phyloP scores from a whole-genome alignment of 192 early-diverging fungal genomes.

The Pilaira anomala region DNA sequence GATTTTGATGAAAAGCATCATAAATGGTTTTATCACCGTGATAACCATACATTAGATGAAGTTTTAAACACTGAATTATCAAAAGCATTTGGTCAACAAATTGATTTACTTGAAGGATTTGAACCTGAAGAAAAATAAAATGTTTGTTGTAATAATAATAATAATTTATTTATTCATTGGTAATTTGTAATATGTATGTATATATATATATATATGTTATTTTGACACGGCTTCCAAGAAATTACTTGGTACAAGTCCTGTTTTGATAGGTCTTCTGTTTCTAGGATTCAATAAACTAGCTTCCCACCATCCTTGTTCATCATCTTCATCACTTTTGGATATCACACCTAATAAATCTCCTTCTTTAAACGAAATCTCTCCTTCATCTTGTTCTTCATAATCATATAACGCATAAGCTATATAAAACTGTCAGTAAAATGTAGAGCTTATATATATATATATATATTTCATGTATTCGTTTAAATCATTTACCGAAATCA shows the following conservation, averaged over 20 bases:
- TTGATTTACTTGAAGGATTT: slow-evolving; percentile 41
- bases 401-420: slow-evolving; percentile 25
- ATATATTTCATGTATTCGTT: too few relatives aligned
- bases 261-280: not conserved
- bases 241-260: slow-evolving; percentile 8
- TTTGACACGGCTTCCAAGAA: not conserved
- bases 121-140: slow-evolving; percentile 14
- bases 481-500: slow-evolving; percentile 10
- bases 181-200: too few relatives aligned
- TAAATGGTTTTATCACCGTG: slow-evolving; percentile 79
- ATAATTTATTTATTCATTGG: too few relatives aligned
- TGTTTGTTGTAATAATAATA: too few relatives aligned
- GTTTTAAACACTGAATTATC: slow-evolving; percentile 69
- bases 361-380: slow-evolving; percentile 29
- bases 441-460: not conserved
- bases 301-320: slow-evolving; percentile 9
- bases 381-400: slow-evolving; percentile 25
- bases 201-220: too few relatives aligned
- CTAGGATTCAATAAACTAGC: not conserved
- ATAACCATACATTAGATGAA: slow-evolving; percentile 62
- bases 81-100: slow-evolving; percentile 40
- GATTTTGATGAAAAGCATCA: slow-evolving; percentile 59
- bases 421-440: not conserved
- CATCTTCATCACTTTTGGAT: slow-evolving; percentile 18
- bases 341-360: slow-evolving; percentile 32